A percentile compares a stretch with the other conserved stretches of the same genome.
Evolutionary conservation across 2,329 filamentous ascomycete species (phyloP).

Genomic region (Lachnellula subtilissima): DNA sequence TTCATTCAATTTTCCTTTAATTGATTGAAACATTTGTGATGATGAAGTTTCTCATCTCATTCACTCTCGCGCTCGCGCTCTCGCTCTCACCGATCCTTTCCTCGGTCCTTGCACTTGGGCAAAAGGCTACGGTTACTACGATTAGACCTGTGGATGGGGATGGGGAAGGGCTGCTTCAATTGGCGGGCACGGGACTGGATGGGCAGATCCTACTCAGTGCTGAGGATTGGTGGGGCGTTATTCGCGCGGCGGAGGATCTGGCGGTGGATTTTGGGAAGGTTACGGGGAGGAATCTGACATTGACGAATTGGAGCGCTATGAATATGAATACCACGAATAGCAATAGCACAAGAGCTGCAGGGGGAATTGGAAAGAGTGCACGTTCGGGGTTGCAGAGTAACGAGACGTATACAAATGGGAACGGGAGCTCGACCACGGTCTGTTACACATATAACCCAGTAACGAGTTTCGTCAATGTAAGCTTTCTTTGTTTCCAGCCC

Average conservation of each 20-base stretch:
- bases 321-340: not conserved
- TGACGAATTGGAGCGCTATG: conserved; percentile 21
- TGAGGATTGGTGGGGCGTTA: conserved; percentile 63
- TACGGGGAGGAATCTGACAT: conserved; percentile 58
- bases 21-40: conserved; percentile 6
- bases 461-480: conserved; percentile 26
- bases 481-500: not conserved
- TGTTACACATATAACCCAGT: conserved; percentile 26
- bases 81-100: conserved; percentile 21
- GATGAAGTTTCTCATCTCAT: conserved; percentile 15
- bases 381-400: conserved; percentile 10
- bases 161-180: conserved; percentile 14
- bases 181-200: conserved; percentile 30
- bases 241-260: conserved; percentile 63
- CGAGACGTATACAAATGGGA: conserved; percentile 4
- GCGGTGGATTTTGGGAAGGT: conserved; percentile 67
- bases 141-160: conserved; percentile 33
- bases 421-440: conserved; percentile 15
- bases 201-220: conserved; percentile 51
- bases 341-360: not conserved
- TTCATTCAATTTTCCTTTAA: not conserved
- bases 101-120: conserved; percentile 39
- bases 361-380: not conserved
- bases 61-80: conserved; percentile 19
- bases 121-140: conserved; percentile 41